phyloP scores from a whole-genome alignment of 805 yeast species.

The Priceomyces melissophilus region DNA sequence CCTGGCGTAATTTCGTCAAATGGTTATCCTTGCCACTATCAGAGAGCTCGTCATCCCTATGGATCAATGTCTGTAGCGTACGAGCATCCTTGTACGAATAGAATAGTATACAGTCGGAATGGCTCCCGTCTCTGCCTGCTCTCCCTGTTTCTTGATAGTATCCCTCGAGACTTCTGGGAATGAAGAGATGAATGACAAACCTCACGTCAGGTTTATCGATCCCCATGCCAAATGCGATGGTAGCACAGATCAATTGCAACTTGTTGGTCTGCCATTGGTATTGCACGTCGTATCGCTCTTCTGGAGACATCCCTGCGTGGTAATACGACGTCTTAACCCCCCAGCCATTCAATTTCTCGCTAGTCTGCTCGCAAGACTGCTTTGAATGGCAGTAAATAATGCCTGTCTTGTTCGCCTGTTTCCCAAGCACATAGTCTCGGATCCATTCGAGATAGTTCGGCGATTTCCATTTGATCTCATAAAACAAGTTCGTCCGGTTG shows the following conservation, averaged over 20 bases:
- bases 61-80: slow-evolving; percentile 70
- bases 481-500: slow-evolving; percentile 80
- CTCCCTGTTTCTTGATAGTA: slow-evolving; percentile 98
- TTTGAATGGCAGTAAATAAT: slow-evolving; percentile 93
- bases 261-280: slow-evolving; percentile 72
- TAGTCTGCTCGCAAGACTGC: slow-evolving; percentile 78
- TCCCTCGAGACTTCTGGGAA: slow-evolving; percentile 91
- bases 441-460: slow-evolving; percentile 57
- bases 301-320: slow-evolving; percentile 92
- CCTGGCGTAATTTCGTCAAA: slow-evolving; percentile 70
- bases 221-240: slow-evolving; percentile 99
- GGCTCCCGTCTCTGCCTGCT: slow-evolving; percentile 93
- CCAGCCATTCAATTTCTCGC: slow-evolving; percentile 51
- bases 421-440: slow-evolving; percentile 47
- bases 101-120: slow-evolving; percentile 78
- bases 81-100: slow-evolving; percentile 80
- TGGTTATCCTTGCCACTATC: slow-evolving; percentile 70
- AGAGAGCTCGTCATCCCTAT: slow-evolving; percentile 67
- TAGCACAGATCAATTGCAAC: slow-evolving; percentile 85
- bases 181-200: slow-evolving; percentile 80
- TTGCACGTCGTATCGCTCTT: slow-evolving; percentile 71
- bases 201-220: slow-evolving; percentile 96
- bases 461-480: slow-evolving; percentile 70
- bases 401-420: slow-evolving; percentile 64
- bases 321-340: slow-evolving; percentile 75